Evolutionary conservation across 306 rosid genomes (phyloP).

Genomic region (Castanea crenata): DNA sequence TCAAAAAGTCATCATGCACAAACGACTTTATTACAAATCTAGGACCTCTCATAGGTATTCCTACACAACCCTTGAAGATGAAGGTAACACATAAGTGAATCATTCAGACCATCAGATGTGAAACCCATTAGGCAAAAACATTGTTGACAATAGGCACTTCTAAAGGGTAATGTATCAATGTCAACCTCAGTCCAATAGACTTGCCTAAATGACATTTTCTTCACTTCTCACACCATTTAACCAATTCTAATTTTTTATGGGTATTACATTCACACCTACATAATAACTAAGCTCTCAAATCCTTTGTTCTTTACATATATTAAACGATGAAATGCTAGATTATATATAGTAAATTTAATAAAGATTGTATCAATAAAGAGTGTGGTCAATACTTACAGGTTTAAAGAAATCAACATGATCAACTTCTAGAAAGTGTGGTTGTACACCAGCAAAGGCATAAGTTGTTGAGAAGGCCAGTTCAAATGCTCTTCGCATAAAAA

Average conservation of each 20-base stretch:
- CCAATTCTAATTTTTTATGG: neutral
- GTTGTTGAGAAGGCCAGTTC: constrained; percentile 85
- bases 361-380: no score
- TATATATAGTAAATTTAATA: no score
- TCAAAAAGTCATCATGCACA: no score
- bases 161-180: neutral
- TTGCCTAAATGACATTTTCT: neutral
- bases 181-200: neutral
- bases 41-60: no score
- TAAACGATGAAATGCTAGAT: no score
- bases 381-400: constrained; percentile 55
- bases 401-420: constrained; percentile 85
- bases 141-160: neutral
- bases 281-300: neutral
- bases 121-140: no score
- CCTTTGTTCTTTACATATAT: no score
- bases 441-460: constrained; percentile 76
- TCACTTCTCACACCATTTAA: neutral
- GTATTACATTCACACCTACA: neutral
- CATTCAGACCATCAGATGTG: no score
- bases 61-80: no score
- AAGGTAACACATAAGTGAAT: no score
- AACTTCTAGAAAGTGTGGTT: constrained; percentile 80
- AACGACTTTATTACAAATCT: no score
- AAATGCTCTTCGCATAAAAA: constrained; percentile 84